A percentile compares a stretch with the other conserved stretches of the same genome.
These are phyloP conservation scores for Persicaria maculosa DNA, from an alignment of 148 eudicot genomes.

Conservation along the genomic window DNA sequence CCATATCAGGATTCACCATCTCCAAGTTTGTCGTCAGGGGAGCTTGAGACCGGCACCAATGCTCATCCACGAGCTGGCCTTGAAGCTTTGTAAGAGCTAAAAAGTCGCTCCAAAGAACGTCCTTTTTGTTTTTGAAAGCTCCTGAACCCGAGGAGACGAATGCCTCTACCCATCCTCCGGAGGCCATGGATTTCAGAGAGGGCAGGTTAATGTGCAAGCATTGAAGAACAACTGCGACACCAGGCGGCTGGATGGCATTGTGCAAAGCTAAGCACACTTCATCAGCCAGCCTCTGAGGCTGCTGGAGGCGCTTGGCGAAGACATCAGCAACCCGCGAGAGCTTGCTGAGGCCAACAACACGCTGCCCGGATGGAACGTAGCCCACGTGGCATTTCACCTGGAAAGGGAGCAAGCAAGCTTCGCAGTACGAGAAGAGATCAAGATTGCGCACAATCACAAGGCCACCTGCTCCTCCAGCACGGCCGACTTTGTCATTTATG, in stretches of 20 bases:
- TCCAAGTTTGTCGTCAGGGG: constrained; percentile 12
- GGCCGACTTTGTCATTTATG: constrained; percentile 42
- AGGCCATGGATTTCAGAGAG: constrained; percentile 33
- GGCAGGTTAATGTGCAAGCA: constrained; percentile 70
- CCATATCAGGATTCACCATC: constrained; percentile 35
- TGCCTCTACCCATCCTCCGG: constrained; percentile 37
- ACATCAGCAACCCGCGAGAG: constrained; percentile 83
- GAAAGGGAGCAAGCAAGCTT: constrained; percentile 82
- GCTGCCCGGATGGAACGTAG: constrained; percentile 73
- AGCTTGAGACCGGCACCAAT: constrained; percentile 67
- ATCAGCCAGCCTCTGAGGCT: constrained; percentile 75
- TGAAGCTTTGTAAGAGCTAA: constrained; percentile 45
- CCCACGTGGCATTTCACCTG: constrained; percentile 86
- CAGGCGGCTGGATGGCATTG: constrained; percentile 49
- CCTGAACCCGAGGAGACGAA: constrained; percentile 66
- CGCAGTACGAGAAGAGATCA: constrained; percentile 79
- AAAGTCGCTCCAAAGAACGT: constrained; percentile 57
- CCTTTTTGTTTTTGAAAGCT: constrained; percentile 37
- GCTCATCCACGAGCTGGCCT: constrained; percentile 24
- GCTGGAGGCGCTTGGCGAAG: constrained; percentile 80
- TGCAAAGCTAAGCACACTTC: constrained; percentile 67
- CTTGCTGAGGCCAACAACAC: constrained; percentile 91
- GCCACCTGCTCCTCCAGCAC: constrained; percentile 92
- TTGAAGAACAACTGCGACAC: constrained; percentile 70
- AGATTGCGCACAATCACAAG: constrained; percentile 84